A percentile compares a stretch with the other conserved stretches of the same genome.
Evolutionary conservation across 768 basidiomycete species (phyloP).

Genomic region (Vararia minispora): DNA sequence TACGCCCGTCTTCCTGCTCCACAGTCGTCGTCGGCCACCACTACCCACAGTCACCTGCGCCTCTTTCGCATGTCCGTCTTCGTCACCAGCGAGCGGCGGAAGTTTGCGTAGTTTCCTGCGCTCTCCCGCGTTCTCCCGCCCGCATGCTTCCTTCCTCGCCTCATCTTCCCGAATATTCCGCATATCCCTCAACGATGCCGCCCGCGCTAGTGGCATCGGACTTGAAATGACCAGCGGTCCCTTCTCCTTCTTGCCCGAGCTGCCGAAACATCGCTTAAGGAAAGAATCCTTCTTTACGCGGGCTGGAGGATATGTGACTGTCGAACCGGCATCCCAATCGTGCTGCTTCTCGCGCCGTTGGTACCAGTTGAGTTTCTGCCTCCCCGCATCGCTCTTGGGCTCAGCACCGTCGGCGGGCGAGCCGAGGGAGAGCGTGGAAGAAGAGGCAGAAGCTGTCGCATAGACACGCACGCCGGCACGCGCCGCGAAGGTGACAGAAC

Average conservation of each 20-base stretch:
- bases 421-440: background rate
- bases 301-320: conserved; percentile 17
- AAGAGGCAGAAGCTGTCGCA: background rate
- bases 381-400: background rate
- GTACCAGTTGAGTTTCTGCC: background rate
- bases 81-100: conserved; percentile 8
- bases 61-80: conserved; percentile 8
- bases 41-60: too few species aligned
- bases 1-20: conserved; percentile 13
- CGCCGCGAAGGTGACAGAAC: conserved; percentile 14
- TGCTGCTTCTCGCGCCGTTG: background rate
- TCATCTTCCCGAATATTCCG: conserved; percentile 1
- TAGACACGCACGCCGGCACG: conserved; percentile 10
- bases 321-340: conserved; percentile 10
- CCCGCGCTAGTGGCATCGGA: conserved; percentile 20
- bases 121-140: too few species aligned
- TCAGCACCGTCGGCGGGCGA: conserved; percentile 9
- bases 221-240: conserved; percentile 20
- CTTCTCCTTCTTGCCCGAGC: conserved; percentile 9
- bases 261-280: conserved; percentile 15
- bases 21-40: conserved; percentile 16
- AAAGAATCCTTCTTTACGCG: conserved; percentile 12
- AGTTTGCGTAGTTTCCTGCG: too few species aligned
- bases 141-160: conserved; percentile 11
- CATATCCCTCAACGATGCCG: conserved; percentile 10